Base-by-base conservation (phyloP, 805 yeast genomes). In the Zygotorulaspora danielsina region DNA sequence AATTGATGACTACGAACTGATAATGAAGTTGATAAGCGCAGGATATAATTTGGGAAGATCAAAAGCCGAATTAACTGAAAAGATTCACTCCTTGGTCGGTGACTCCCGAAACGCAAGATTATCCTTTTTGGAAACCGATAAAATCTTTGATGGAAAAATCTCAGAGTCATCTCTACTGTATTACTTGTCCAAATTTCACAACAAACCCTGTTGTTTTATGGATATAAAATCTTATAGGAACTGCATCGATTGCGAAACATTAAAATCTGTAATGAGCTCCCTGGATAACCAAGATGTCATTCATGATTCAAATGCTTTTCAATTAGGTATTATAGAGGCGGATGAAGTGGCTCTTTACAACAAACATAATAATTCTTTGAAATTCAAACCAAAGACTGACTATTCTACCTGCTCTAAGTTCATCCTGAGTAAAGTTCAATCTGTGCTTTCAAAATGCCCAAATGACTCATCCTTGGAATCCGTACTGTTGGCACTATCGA, bases 321-420 rank as follows among this genome's bases (percentile, higher is more conserved):
- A 58, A 54, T 32, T 55, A 32, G 28, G 48, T 39, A 2, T 42
- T 53, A 2, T 47, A 64, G 10, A 40, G 36, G 2, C 31, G 42
- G 3, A 40, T 43, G 2, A 59, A 49, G 3, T 74, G n/a, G 34
- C 39, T 0, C 63, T 63, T 19, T 81, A 72, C 54, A 59, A 63
- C 11, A 47, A 56, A 11, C 68, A 71, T 39, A 65, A 60, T 42
- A 57, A 51, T 12, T 55, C 68, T 25, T 59, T 72, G 33, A 34
- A 53, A 19, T 46, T 48, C 5, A 75, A 76, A 53, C 65, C 69
- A 34, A 71, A 69, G 39, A 81, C 82, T 28, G 96, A 88, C 55
- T 83, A 81, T 56, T 82, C 80, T 46, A 57, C 77, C 2, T 84
- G 83, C 5, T 79, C 82, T 44, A 86, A 81, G 39, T 72, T 84